Evolutionary conservation across 129 eudicot genomes (phyloP).

Genomic region (Lactuca saligna): DNA sequence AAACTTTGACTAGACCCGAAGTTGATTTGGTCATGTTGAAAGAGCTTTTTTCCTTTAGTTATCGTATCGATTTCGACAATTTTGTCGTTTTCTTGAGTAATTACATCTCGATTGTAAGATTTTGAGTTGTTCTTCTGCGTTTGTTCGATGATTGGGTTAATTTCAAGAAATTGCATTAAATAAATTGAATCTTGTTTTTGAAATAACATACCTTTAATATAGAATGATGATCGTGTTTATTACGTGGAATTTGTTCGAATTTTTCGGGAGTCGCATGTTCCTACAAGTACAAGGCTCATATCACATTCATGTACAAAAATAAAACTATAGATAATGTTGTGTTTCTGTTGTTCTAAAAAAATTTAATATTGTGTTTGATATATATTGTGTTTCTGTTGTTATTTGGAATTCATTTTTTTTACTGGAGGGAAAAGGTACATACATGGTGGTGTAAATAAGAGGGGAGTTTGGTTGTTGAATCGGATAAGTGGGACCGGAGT

Average conservation of each 20-base stretch:
- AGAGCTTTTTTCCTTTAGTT: slow-evolving; percentile 43
- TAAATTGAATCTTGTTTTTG: neutral
- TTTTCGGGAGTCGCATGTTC: slow-evolving; percentile 84
- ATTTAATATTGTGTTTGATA: too few relatives aligned
- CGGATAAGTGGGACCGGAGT: slow-evolving; percentile 45
- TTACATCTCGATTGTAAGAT: slow-evolving; percentile 25
- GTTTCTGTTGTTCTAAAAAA: too few relatives aligned
- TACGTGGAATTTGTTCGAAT: slow-evolving; percentile 46
- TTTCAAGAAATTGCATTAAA: neutral
- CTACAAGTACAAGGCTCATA: slow-evolving; percentile 32
- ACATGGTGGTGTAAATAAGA: slow-evolving; percentile 51
- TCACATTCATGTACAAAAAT: too few relatives aligned
- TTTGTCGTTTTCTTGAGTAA: slow-evolving; percentile 38
- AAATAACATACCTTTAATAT: slow-evolving; percentile 44
- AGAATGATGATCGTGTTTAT: slow-evolving; percentile 37
- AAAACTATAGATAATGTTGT: too few relatives aligned
- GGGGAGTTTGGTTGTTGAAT: slow-evolving; percentile 38
- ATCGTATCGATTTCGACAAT: slow-evolving; percentile 62
- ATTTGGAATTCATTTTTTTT: neutral
- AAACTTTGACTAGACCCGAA: slow-evolving; percentile 47
- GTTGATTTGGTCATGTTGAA: slow-evolving; percentile 40
- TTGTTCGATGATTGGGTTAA: slow-evolving; percentile 8
- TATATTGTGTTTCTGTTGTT: too few relatives aligned
- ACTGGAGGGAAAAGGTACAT: slow-evolving; percentile 30
- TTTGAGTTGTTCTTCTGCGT: slow-evolving; percentile 60